A percentile compares a stretch with the other conserved stretches of the same genome.
Evolutionary conservation across 2,329 filamentous ascomycete species (phyloP).

Genomic region (Gnomoniopsis smithogilvyi): DNA sequence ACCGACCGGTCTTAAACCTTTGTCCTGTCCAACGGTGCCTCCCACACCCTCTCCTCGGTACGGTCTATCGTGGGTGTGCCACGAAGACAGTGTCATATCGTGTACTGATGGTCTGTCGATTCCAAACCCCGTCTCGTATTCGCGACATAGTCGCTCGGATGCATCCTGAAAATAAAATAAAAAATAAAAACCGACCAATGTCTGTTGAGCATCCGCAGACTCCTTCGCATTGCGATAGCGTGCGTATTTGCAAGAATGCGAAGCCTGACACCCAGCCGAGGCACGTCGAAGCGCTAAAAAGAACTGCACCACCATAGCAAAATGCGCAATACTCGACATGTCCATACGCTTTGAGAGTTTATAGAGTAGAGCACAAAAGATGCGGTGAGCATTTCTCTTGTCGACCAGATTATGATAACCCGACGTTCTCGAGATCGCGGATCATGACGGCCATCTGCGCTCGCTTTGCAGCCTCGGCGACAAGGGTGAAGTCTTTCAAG

Average conservation of each 20-base stretch:
- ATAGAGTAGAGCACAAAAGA: no score
- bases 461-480: conserved; percentile 89
- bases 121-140: background rate
- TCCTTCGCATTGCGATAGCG: no score
- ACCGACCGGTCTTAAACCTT: background rate
- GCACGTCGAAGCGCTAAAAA: no score
- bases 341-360: no score
- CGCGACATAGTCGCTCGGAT: background rate
- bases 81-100: no score
- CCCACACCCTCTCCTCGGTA: background rate
- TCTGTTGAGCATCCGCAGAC: no score
- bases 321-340: no score
- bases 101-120: no score
- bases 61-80: no score
- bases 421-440: conserved; percentile 77
- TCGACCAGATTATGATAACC: conserved; percentile 40
- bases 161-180: background rate
- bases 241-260: no score
- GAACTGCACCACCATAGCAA: no score
- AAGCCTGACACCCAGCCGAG: no score
- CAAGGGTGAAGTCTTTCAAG: conserved; percentile 76
- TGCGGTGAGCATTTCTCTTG: background rate
- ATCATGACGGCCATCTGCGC: conserved; percentile 88
- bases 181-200: background rate
- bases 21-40: background rate